phyloP scores from a whole-genome alignment of 345 rosid genomes.

The Linum usitatissimum region DNA sequence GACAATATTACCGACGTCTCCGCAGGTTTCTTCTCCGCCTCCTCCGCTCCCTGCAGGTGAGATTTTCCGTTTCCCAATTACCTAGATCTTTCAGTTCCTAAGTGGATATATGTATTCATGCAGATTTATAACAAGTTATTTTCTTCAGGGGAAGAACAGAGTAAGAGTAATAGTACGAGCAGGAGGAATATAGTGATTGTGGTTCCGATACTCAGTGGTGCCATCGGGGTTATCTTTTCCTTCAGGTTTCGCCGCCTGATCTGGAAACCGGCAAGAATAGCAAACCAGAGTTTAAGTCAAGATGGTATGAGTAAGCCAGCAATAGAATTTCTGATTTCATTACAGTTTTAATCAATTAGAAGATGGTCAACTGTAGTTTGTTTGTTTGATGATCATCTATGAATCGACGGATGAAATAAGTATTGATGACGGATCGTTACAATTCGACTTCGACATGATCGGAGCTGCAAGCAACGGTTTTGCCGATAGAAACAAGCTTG shows the following conservation, averaged over 20 bases:
- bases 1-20: not conserved
- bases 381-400: not conserved
- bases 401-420: conserved; percentile 14
- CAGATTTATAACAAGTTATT: not conserved
- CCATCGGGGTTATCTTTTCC: conserved; percentile 7
- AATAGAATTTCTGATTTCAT: not conserved
- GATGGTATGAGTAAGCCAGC: conserved; percentile 5
- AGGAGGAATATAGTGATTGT: conserved; percentile 3
- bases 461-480: conserved; percentile 20
- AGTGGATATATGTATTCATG: too few species aligned
- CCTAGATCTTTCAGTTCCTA: too few species aligned
- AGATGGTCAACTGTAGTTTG: too few species aligned
- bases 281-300: not conserved
- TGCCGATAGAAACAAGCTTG: conserved; percentile 17
- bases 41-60: not conserved
- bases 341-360: not conserved
- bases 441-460: conserved; percentile 19
- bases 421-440: conserved; percentile 14
- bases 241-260: not conserved
- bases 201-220: conserved; percentile 3
- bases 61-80: too few species aligned
- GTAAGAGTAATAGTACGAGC: not conserved
- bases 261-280: too few species aligned
- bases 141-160: conserved; percentile 9
- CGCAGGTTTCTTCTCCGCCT: not conserved